A percentile compares a stretch with the other conserved stretches of the same genome.
These are phyloP conservation scores for Galerina sulciceps DNA, from an alignment of 768 basidiomycete species.

Conservation along the genomic window DNA sequence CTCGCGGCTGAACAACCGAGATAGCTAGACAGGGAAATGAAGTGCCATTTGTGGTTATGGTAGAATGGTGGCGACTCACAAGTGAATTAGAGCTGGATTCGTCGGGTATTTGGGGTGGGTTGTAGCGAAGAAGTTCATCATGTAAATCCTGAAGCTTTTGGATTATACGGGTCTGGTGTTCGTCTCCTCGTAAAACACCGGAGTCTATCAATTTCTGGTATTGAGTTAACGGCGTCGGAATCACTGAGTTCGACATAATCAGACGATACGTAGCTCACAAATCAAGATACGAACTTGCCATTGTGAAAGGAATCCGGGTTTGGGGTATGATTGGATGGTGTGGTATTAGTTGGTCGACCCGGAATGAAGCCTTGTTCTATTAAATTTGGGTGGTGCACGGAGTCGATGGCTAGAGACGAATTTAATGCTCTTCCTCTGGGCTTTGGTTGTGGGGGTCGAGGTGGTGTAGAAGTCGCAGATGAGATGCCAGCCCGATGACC, in stretches of 20 bases:
- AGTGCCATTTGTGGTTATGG: constrained; percentile 14
- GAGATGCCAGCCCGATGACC: constrained; percentile 21
- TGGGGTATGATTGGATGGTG: constrained; percentile 17
- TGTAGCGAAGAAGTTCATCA: constrained; percentile 68
- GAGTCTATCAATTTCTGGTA: constrained; percentile 49
- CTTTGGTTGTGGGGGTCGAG: constrained; percentile 12
- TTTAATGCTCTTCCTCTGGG: constrained; percentile 32
- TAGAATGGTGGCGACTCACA: constrained; percentile 28
- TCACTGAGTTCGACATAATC: constrained; percentile 26
- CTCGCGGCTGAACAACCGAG: constrained; percentile 49
- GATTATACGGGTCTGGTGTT: constrained; percentile 85
- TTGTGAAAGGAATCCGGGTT: constrained; percentile 20
- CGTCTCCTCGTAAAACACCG: constrained; percentile 70
- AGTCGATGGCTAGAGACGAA: constrained; percentile 39
- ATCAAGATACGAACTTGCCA: constrained; percentile 18
- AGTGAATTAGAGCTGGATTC: constrained; percentile 40
- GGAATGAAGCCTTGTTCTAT: constrained; percentile 28
- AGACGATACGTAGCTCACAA: not conserved
- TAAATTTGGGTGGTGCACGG: constrained; percentile 25
- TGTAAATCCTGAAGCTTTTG: constrained; percentile 82
- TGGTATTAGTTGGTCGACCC: constrained; percentile 9
- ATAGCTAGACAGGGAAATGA: constrained; percentile 39
- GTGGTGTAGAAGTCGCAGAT: constrained; percentile 18
- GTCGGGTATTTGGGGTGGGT: constrained; percentile 66
- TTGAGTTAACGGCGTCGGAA: constrained; percentile 44